A percentile compares a stretch with the other conserved stretches of the same genome.
Evolutionary conservation across 352 stramenopile genomes (phyloP).

Genomic region (Saprolegnia parasitica): DNA sequence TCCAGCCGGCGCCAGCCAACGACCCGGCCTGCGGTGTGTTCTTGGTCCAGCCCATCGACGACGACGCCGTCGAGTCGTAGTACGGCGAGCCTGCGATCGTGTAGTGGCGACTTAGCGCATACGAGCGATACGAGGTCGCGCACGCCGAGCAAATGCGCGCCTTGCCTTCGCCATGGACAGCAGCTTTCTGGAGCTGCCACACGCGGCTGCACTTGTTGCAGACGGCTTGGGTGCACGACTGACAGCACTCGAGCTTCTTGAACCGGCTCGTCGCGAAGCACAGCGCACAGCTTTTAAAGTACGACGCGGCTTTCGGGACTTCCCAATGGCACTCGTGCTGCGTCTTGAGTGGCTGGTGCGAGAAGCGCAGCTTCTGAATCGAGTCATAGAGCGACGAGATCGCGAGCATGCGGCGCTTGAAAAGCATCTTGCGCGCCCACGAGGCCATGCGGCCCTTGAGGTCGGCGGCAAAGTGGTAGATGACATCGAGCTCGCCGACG

Average conservation of each 20-base stretch:
- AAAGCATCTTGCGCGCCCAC: constrained; percentile 11
- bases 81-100: background rate
- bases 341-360: background rate
- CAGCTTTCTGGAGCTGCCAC: background rate
- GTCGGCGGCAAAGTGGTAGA: constrained; percentile 9
- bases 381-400: background rate
- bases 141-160: background rate
- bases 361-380: background rate
- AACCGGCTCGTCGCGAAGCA: background rate
- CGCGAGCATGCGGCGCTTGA: background rate
- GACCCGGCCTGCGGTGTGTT: background rate
- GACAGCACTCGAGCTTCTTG: background rate
- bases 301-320: background rate
- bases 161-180: background rate
- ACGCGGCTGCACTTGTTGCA: background rate
- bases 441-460: constrained; percentile 14
- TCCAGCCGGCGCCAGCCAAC: no score
- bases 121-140: background rate
- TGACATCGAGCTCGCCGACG: constrained; percentile 6
- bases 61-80: background rate
- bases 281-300: background rate
- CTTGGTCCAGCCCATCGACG: background rate
- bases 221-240: background rate
- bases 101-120: background rate
- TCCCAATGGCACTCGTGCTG: background rate